phyloP scores from a whole-genome alignment of 768 basidiomycete genomes.

The Russula sp. region DNA sequence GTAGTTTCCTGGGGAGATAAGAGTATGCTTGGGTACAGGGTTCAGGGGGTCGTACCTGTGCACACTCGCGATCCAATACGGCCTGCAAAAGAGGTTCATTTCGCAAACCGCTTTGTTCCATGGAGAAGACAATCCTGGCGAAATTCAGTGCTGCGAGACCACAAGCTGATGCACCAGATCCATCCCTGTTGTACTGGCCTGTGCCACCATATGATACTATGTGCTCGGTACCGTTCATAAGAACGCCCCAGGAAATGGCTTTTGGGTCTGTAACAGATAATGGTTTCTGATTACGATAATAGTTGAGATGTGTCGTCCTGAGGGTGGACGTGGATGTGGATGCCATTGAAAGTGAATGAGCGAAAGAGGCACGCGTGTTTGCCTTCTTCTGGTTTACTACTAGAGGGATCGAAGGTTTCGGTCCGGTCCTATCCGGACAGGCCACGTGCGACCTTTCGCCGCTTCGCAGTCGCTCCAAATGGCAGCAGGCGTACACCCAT shows the following conservation, averaged over 20 bases:
- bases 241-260: background rate
- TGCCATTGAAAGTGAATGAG: background rate
- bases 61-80: slow-evolving; percentile 30
- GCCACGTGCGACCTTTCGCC: too few species aligned
- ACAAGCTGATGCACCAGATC: slow-evolving; percentile 46
- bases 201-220: slow-evolving; percentile 41
- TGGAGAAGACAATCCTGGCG: slow-evolving; percentile 41
- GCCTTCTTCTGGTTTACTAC: too few species aligned
- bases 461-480: too few species aligned
- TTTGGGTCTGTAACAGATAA: background rate
- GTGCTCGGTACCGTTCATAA: slow-evolving; percentile 28
- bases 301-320: slow-evolving; percentile 30
- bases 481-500: too few species aligned
- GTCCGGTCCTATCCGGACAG: too few species aligned
- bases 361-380: too few species aligned
- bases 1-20: slow-evolving; percentile 40
- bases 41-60: slow-evolving; percentile 30
- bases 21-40: background rate
- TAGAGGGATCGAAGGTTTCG: too few species aligned
- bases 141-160: slow-evolving; percentile 64
- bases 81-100: slow-evolving; percentile 29
- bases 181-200: slow-evolving; percentile 42
- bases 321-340: background rate
- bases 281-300: background rate
- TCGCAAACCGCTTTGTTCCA: slow-evolving; percentile 28